A percentile compares a stretch with the other conserved stretches of the same genome.
These are phyloP conservation scores for Diplosphaera chodatii DNA, from an alignment of 139 green algal species.

Conservation along the genomic window DNA sequence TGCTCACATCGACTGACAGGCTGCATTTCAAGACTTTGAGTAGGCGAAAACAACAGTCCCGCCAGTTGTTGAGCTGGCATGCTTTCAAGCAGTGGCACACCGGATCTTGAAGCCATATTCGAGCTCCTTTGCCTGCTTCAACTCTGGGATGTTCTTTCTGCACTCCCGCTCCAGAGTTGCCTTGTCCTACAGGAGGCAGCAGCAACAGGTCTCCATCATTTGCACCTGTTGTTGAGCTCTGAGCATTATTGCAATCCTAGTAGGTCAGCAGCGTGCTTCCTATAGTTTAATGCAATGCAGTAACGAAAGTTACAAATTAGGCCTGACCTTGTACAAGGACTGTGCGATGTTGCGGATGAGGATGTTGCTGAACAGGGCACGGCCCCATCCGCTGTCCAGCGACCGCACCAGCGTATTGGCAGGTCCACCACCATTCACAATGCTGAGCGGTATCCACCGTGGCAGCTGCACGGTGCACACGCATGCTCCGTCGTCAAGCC, in stretches of 20 bases:
- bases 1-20: no score
- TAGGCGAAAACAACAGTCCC: no score
- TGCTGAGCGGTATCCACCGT: constrained; percentile 9
- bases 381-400: constrained; percentile 10
- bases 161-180: constrained; percentile 6
- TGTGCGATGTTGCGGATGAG: constrained; percentile 3
- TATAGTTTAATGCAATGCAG: no score
- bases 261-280: no score
- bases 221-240: no score
- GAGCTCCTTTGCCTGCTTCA: constrained; percentile 7
- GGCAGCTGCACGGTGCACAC: neutral
- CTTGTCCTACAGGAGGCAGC: constrained; percentile 2
- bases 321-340: constrained; percentile 8
- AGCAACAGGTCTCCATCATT: no score
- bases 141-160: constrained; percentile 1
- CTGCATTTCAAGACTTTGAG: no score
- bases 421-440: constrained; percentile 7
- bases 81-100: no score
- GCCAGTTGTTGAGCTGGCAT: no score
- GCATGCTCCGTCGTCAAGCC: neutral
- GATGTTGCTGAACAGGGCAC: constrained; percentile 9
- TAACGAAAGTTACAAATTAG: no score
- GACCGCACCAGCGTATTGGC: constrained; percentile 5
- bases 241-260: no score
- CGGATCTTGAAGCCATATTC: constrained; percentile 18